These are phyloP conservation scores for Hygrophoropsis aurantiaca DNA, from an alignment of 768 basidiomycete genomes.

Conservation along the genomic window DNA sequence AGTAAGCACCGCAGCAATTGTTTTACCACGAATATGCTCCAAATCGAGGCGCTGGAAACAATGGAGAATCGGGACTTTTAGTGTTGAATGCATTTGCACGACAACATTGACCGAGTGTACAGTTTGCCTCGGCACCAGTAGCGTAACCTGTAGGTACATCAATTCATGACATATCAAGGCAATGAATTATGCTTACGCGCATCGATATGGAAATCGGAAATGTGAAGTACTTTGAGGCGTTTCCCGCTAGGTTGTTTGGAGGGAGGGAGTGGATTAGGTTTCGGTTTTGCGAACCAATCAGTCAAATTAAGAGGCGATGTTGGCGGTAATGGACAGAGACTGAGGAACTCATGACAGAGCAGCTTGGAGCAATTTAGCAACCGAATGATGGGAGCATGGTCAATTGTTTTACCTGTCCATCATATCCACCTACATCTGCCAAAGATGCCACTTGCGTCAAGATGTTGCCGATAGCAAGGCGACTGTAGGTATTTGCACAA, in stretches of 20 bases:
- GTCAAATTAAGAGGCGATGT: slow-evolving; percentile 62
- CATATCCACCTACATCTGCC: slow-evolving; percentile 69
- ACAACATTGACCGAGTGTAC: slow-evolving; percentile 67
- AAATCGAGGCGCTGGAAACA: slow-evolving; percentile 66
- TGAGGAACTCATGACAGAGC: slow-evolving; percentile 60
- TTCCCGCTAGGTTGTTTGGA: slow-evolving; percentile 61
- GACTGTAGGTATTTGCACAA: slow-evolving; percentile 51
- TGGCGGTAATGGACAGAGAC: slow-evolving; percentile 54
- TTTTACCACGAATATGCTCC: slow-evolving; percentile 61
- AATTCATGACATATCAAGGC: slow-evolving; percentile 1
- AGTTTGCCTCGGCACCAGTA: slow-evolving; percentile 72
- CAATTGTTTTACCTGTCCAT: slow-evolving; percentile 56
- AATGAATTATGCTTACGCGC: slow-evolving; percentile 45
- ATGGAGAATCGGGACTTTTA: slow-evolving; percentile 46
- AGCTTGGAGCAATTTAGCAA: slow-evolving; percentile 33
- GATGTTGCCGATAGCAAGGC: slow-evolving; percentile 51
- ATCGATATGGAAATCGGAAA: slow-evolving; percentile 80
- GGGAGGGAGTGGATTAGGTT: slow-evolving; percentile 64
- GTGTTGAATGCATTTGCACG: slow-evolving; percentile 51
- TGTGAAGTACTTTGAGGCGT: slow-evolving; percentile 67
- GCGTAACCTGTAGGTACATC: slow-evolving; percentile 51
- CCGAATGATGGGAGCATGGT: background rate
- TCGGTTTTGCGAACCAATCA: slow-evolving; percentile 75
- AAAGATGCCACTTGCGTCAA: slow-evolving; percentile 72
- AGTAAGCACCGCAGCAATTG: no score